Conservation (phyloP, 208 protist species). For the Naegleria fowleri region DNA sequence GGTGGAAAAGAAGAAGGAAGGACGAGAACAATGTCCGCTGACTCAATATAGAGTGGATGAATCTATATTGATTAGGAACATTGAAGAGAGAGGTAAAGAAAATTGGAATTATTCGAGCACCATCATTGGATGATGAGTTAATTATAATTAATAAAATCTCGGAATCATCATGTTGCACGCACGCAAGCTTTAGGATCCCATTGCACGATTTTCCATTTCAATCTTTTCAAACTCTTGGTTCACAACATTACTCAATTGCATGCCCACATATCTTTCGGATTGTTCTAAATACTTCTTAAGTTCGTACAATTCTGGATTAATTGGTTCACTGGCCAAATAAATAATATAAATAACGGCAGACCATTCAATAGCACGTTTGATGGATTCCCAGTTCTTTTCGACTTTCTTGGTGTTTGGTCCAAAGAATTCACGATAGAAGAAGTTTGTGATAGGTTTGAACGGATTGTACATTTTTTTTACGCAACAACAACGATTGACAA, state of each 20-base stretch:
- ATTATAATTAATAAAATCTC: no score
- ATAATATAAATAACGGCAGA: not conserved
- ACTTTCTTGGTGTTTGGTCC: not conserved
- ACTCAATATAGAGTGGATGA: no score
- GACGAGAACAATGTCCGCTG: no score
- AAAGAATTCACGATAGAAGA: not conserved
- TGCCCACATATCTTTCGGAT: not conserved
- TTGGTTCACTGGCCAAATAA: not conserved
- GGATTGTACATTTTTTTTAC: constrained; percentile 8
- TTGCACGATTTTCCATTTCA: not conserved
- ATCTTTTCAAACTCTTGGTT: not conserved
- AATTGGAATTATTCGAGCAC: no score
- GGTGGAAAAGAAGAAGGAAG: no score
- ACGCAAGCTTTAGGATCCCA: no score
- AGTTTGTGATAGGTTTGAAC: not conserved
- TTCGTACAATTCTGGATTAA: not conserved
- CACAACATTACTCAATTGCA: not conserved
- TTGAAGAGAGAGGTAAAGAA: no score
- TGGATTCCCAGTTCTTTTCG: not conserved
- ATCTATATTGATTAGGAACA: no score
- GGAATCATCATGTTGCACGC: no score
- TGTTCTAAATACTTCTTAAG: not conserved
- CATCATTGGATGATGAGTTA: no score
- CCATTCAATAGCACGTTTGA: not conserved
- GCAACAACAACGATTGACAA: no score